These are phyloP conservation scores for Citrus australasica DNA, from an alignment of 345 rosid genomes.

Conservation along the genomic window DNA sequence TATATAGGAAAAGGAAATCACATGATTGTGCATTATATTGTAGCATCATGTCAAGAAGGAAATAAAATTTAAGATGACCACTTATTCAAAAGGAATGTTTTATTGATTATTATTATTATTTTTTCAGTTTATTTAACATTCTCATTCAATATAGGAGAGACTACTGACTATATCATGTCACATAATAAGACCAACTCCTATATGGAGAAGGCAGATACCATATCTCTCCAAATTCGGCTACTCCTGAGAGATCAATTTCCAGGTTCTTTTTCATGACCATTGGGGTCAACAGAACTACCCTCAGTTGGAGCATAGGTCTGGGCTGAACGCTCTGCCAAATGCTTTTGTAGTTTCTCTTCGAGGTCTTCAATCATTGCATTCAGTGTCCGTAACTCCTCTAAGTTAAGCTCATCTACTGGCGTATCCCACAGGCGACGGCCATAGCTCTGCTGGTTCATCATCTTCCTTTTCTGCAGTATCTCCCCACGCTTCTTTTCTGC, in stretches of 20 bases:
- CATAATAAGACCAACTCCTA: neutral
- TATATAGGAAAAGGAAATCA: neutral
- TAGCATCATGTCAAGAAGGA: neutral
- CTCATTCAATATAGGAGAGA: neutral
- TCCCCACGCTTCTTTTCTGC: constrained; percentile 7
- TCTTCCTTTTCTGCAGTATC: neutral
- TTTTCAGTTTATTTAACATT: neutral
- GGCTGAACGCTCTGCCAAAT: neutral
- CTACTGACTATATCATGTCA: neutral
- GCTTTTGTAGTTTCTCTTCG: neutral
- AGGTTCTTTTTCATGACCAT: neutral
- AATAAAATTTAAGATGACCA: neutral
- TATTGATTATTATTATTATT: neutral
- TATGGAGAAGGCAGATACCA: neutral
- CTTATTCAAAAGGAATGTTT: neutral
- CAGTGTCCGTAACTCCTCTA: neutral
- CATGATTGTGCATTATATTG: neutral
- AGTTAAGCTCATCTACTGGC: constrained; percentile 13
- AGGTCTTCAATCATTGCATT: neutral
- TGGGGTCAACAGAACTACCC: neutral
- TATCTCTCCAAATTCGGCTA: neutral
- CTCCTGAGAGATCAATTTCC: neutral
- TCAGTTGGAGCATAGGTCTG: neutral
- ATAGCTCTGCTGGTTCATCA: neutral
- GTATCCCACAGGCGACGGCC: neutral